Evolutionary conservation across 2,329 filamentous ascomycete species (phyloP), one percentile per base, ranked within the genome.

Genomic region (Xylariaceae sp.): DNA sequence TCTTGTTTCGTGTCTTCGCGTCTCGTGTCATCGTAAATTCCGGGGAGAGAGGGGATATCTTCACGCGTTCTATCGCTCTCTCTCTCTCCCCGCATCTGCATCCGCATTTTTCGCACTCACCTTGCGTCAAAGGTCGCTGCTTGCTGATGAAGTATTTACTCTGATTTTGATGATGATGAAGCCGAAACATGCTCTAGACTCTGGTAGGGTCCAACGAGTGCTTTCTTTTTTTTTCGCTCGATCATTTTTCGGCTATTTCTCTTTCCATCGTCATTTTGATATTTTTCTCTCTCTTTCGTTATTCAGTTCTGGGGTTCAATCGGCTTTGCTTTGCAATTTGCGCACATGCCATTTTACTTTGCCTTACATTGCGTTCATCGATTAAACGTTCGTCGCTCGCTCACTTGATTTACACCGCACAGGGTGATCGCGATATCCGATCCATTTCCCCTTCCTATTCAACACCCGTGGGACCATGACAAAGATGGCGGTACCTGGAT

Each of bases 331-430:
- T n/a, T n/a, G n/a, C n/a, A n/a, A n/a, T n/a, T n/a, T n/a, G n/a
- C n/a, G n/a, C n/a, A n/a, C n/a, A n/a, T n/a, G n/a, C n/a, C n/a
- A n/a, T n/a, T n/a, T n/a, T 23, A 5, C 12, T 18, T 7, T 24
- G 18, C 9, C 21, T 33, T 24, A 24, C 26, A 18, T 21, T 18
- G 28, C 26, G 16, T 19, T 18, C 11, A 11, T 6, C 11, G 11
- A 14, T 24, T 37, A 27, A 12, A 31, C 30, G 9, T 36, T 27
- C 9, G 41, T 40, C 24, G 23, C 34, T 41, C 36, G 36, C 40
- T 46, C 36, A 47, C 44, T 45, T 46, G 18, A 40, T 43, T 1
- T n/a, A n/a, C 11, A 24, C 21, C 21, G 11, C 21, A 24, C 21
- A 24, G 21, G 21, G 21, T 24, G 21, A 7, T 24, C 21, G 21